Conservation (phyloP, 164 flowering plant genomes). For the Macadamia tetraphylla region DNA sequence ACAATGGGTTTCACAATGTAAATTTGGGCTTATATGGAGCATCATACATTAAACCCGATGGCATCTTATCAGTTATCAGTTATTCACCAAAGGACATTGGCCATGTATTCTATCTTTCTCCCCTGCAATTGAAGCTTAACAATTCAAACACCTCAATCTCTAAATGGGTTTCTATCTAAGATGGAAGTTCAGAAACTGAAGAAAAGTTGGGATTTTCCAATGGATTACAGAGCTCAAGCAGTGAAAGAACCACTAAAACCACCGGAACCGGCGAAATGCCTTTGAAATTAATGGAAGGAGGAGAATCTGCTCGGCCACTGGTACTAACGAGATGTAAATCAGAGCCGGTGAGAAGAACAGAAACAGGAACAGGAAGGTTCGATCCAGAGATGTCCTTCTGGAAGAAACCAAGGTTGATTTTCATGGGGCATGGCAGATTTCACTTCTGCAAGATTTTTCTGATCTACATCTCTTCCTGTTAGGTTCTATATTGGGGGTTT, state of each 20-base stretch:
- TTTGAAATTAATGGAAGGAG: neutral
- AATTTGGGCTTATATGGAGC: too few species aligned
- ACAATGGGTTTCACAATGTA: too few species aligned
- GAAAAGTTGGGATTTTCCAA: neutral
- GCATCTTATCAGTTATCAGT: too few species aligned
- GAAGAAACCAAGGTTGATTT: conserved; percentile 31
- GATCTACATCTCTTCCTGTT: too few species aligned
- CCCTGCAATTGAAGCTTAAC: conserved; percentile 8
- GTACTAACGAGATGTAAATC: conserved; percentile 42
- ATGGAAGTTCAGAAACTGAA: too few species aligned
- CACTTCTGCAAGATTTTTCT: too few species aligned
- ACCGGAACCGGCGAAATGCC: neutral
- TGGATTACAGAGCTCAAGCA: conserved; percentile 10
- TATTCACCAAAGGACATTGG: too few species aligned
- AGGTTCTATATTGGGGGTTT: too few species aligned
- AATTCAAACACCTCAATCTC: neutral
- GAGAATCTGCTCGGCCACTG: conserved; percentile 10
- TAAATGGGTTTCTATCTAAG: too few species aligned
- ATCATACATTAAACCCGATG: too few species aligned
- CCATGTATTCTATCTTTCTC: too few species aligned
- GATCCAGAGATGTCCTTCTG: conserved; percentile 17
- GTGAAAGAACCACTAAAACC: neutral
- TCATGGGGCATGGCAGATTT: neutral
- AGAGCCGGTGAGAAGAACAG: conserved; percentile 5
- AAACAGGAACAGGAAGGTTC: conserved; percentile 8